A percentile compares a stretch with the other conserved stretches of the same genome.
phyloP scores from a whole-genome alignment of 2,329 filamentous ascomycete genomes.

The Epicoccum sorghinum region DNA sequence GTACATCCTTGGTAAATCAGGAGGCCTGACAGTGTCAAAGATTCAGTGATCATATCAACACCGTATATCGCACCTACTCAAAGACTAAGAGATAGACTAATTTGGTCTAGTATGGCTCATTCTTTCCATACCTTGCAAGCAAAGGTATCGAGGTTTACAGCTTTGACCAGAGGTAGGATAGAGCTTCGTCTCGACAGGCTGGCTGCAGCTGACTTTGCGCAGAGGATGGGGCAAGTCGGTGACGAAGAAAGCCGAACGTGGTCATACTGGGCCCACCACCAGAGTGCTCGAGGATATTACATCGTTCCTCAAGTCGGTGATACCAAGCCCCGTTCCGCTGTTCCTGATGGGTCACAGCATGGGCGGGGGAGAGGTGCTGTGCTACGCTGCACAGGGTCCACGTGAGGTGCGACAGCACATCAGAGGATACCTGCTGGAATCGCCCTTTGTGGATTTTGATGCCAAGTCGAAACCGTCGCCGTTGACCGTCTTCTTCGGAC shows the following conservation, averaged over 20 bases:
- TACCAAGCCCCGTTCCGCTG: conserved; percentile 63
- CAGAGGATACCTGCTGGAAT: conserved; percentile 75
- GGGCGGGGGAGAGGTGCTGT: conserved; percentile 81
- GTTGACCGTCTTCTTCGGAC: conserved; percentile 69
- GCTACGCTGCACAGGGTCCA: conserved; percentile 58
- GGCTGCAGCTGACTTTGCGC: conserved; percentile 15
- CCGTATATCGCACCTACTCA: conserved; percentile 28
- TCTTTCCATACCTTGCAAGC: conserved; percentile 73
- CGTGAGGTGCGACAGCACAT: conserved; percentile 64
- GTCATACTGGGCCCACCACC: conserved; percentile 74
- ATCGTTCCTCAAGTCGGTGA: conserved; percentile 70
- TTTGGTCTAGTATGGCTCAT: conserved; percentile 63
- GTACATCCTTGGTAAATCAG: too few species aligned
- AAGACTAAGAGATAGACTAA: too few species aligned
- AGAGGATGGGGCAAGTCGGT: conserved; percentile 83
- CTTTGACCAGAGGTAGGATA: conserved; percentile 73
- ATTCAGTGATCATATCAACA: conserved; percentile 73
- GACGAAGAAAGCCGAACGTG: conserved; percentile 64
- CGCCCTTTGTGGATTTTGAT: conserved; percentile 79
- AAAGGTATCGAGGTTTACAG: conserved; percentile 76
- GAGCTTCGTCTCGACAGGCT: not conserved
- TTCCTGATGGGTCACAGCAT: conserved; percentile 93
- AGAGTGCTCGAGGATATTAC: conserved; percentile 79
- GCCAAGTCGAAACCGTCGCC: conserved; percentile 67
- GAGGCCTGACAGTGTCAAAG: too few species aligned